A percentile compares a stretch with the other conserved stretches of the same genome.
phyloP scores from a whole-genome alignment of 345 rosid genomes.

The thale cress (Arabidopsis thaliana) region TAIR10.1 NC_003074.8:19986001-19986500 shows the following conservation, averaged over 20 bases:
- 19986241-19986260: conserved; percentile 46
- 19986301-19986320: conserved; percentile 54
- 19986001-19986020: neutral
- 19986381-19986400: conserved; percentile 60
- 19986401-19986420: conserved; percentile 44
- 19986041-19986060: neutral
- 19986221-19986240: conserved; percentile 50
- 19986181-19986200: conserved; percentile 11
- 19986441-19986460: conserved; percentile 81
- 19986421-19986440: conserved; percentile 64
- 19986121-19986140: conserved; percentile 10
- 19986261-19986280: conserved; percentile 38
- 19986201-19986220: conserved; percentile 12
- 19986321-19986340: conserved; percentile 4
- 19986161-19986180: conserved; percentile 2
- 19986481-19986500: neutral
- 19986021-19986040: neutral
- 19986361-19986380: conserved; percentile 13
- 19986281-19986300: conserved; percentile 60
- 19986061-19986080: neutral
- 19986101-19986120: neutral
- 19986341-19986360: neutral
- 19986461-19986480: conserved; percentile 57
- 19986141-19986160: conserved; percentile 13
- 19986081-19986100: conserved; percentile 15